A percentile compares a stretch with the other conserved stretches of the same genome.
Conservation (phyloP, 2,329 filamentous ascomycete species). For the Calycina herbarum region DNA sequence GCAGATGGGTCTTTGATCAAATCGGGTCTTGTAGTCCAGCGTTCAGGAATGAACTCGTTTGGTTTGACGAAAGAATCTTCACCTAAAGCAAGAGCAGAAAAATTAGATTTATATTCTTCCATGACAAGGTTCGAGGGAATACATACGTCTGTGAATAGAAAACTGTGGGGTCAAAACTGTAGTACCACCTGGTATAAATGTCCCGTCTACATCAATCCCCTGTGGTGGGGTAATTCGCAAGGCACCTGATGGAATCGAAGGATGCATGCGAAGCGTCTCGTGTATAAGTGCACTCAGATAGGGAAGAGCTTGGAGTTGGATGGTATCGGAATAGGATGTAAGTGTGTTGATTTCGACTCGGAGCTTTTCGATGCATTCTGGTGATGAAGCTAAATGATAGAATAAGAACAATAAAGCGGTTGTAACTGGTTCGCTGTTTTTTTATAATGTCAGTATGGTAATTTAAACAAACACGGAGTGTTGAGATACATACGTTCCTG, state of each 20-base stretch:
- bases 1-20: background rate
- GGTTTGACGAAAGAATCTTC: background rate
- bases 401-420: background rate
- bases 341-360: background rate
- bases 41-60: background rate
- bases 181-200: slow-evolving; percentile 8
- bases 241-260: slow-evolving; percentile 39
- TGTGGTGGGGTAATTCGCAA: slow-evolving; percentile 40
- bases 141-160: background rate
- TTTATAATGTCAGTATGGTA: background rate
- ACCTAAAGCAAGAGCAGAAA: background rate
- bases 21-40: background rate
- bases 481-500: background rate
- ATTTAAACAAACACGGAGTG: background rate
- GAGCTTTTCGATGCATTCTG: background rate
- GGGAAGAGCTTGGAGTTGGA: slow-evolving; percentile 18
- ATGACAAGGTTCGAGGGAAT: background rate
- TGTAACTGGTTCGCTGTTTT: background rate
- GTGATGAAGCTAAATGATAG: background rate
- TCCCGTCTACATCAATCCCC: slow-evolving; percentile 26
- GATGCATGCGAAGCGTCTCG: slow-evolving; percentile 41
- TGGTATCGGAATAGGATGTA: background rate
- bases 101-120: background rate
- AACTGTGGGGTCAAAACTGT: background rate
- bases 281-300: slow-evolving; percentile 40